A percentile compares a stretch with the other conserved stretches of the same genome.
These are phyloP conservation scores for Phlebiopsis gigantea DNA, from an alignment of 768 basidiomycete genomes.

Conservation along the genomic window DNA sequence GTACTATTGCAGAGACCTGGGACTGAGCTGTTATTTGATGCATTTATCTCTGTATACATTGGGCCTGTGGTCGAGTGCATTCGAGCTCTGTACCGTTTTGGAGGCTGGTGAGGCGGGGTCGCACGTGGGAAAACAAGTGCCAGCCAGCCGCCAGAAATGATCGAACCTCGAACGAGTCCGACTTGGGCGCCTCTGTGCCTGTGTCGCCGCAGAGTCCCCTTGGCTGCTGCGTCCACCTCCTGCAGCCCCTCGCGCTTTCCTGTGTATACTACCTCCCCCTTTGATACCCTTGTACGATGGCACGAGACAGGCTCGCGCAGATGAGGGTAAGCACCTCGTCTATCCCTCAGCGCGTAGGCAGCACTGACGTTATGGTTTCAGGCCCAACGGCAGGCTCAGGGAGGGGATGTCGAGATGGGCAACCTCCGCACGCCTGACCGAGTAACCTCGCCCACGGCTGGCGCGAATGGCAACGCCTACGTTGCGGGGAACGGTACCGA, in stretches of 20 bases:
- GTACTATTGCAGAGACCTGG: not conserved
- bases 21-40: not conserved
- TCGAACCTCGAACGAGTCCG: slow-evolving; percentile 7
- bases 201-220: slow-evolving; percentile 1
- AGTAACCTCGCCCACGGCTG: slow-evolving; percentile 13
- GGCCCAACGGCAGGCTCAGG: slow-evolving; percentile 27
- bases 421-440: slow-evolving; percentile 18
- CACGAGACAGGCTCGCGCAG: slow-evolving; percentile 24
- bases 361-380: slow-evolving; percentile 9
- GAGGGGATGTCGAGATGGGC: slow-evolving; percentile 27
- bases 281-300: slow-evolving; percentile 19
- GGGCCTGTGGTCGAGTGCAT: not conserved
- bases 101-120: not conserved
- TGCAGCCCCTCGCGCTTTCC: slow-evolving; percentile 14
- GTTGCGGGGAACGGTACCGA: slow-evolving; percentile 14
- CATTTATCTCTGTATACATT: slow-evolving; percentile 5
- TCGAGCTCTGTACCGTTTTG: not conserved
- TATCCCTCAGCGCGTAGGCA: not conserved
- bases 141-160: slow-evolving; percentile 3
- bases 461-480: slow-evolving; percentile 11
- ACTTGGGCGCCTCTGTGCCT: not conserved
- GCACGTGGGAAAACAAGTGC: not conserved
- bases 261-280: slow-evolving; percentile 11
- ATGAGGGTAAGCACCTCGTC: slow-evolving; percentile 20
- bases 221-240: slow-evolving; percentile 7